Evolutionary conservation across 2,329 filamentous ascomycete species (phyloP).

Genomic region (Ceratocystis variospora): DNA sequence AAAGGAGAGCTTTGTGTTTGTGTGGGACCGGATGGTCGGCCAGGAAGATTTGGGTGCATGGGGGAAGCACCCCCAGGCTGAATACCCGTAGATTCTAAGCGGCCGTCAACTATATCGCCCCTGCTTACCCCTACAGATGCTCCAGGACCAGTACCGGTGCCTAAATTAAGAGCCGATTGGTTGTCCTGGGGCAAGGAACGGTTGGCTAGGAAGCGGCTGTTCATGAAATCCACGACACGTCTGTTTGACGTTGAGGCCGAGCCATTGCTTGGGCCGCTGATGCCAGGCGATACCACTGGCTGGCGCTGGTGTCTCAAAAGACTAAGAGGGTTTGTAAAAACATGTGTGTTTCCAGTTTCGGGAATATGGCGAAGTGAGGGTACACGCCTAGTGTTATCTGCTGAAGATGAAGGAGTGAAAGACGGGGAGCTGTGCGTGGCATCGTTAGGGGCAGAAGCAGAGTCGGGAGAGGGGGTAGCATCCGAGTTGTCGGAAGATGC

Average conservation of each 20-base stretch:
- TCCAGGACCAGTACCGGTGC: background rate
- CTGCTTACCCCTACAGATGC: background rate
- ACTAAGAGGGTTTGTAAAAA: conserved; percentile 6
- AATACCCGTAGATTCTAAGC: background rate
- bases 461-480: background rate
- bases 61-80: background rate
- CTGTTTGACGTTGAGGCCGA: background rate
- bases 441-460: conserved; percentile 2
- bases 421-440: background rate
- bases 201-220: background rate
- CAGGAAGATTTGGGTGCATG: background rate
- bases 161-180: background rate
- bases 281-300: background rate
- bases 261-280: background rate
- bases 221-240: conserved; percentile 10
- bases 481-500: conserved; percentile 2
- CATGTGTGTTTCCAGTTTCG: background rate
- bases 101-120: background rate
- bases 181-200: background rate
- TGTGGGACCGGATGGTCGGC: background rate
- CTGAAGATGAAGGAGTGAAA: background rate
- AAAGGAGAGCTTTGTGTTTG: conserved; percentile 1
- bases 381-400: conserved; percentile 9
- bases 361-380: conserved; percentile 14
- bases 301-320: conserved; percentile 14